Base-by-base conservation (phyloP, 164 flowering plant species). In the Magnolia changhungtana region DNA sequence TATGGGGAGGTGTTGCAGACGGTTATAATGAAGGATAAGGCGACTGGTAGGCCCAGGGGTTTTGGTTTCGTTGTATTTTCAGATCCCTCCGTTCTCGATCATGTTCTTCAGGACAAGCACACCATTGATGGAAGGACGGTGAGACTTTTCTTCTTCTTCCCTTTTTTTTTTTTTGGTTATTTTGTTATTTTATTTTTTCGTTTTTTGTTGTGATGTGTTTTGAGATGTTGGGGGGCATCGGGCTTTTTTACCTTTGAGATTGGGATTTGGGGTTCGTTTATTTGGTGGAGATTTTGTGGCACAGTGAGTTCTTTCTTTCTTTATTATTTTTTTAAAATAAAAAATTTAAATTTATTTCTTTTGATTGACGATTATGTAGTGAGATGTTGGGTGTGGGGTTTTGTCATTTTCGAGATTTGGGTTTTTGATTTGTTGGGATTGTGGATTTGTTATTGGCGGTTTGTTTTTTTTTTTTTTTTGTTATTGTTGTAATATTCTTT, bases 81-180 rank as follows among this genome's bases (percentile, higher is more conserved):
- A 59, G 94, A 92, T 86, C 94, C 96, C 27, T 74, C 90, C 1
- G 58, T 89, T 27, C 84, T 90, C 21, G 96, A 95, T 84, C 75
- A 82, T 78, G 95, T 95, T 87, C 92, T 93, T 74, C 88, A 90
- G 80, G 99, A 95, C n/a, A 83, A 84, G 64, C 99, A 95, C 73
- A 84, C 84, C 69, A 89, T 93, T 31, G 97, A 93, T 81, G 97
- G 96, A 7, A 84, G 97, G 82, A 87, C 87, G 90, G 98, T 93
- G 74, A 14, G 70, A 3, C 63, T n/a, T 31, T n/a, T 45, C 51
- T 37, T 69, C 21, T 10, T 31, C 13, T n/a, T 29, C 8, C 51
- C 45, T 31, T 69, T 8, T 67, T 7, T 3, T 11, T n/a, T 19
- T 70, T 9, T 50, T 23, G 49, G 8, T 69, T 5, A 19, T 18